Evolutionary conservation across 306 rosid genomes (phyloP).

Genomic region (Quercus agrifolia): DNA sequence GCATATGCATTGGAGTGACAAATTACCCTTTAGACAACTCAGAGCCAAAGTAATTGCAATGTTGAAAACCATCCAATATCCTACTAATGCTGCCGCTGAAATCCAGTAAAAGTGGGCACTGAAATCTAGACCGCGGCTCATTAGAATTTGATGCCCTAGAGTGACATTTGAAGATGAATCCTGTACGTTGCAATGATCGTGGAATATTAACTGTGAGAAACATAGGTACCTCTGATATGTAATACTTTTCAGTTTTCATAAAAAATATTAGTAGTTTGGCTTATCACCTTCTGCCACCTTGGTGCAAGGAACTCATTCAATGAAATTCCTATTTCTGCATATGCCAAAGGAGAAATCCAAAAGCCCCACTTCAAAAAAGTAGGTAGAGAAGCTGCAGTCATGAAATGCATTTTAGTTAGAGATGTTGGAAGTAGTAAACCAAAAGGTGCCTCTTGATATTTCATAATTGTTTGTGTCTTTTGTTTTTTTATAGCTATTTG

Average conservation of each 20-base stretch:
- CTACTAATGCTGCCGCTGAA: constrained; percentile 46
- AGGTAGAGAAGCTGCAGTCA: constrained; percentile 50
- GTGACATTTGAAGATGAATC: constrained; percentile 43
- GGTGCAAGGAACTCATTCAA: constrained; percentile 57
- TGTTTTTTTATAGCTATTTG: too few relatives aligned
- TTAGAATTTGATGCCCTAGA: constrained; percentile 41
- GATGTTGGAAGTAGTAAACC: too few relatives aligned
- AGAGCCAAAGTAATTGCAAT: constrained; percentile 40
- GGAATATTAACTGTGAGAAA: background rate
- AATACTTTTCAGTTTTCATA: background rate
- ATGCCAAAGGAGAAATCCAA: constrained; percentile 65
- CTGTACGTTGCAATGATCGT: background rate
- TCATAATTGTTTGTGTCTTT: too few relatives aligned
- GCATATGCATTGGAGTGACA: constrained; percentile 6
- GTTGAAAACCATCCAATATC: constrained; percentile 45
- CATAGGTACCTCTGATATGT: background rate
- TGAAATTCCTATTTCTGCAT: constrained; percentile 44
- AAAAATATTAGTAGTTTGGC: background rate
- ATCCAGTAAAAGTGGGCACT: constrained; percentile 49
- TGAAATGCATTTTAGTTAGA: background rate
- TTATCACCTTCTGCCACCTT: constrained; percentile 51
- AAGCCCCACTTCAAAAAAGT: constrained; percentile 57
- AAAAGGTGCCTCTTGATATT: too few relatives aligned
- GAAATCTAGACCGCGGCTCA: constrained; percentile 38
- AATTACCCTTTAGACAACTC: constrained; percentile 36